phyloP scores from a whole-genome alignment of 2,329 filamentous ascomycete species.

The Claviceps purpurea region DNA sequence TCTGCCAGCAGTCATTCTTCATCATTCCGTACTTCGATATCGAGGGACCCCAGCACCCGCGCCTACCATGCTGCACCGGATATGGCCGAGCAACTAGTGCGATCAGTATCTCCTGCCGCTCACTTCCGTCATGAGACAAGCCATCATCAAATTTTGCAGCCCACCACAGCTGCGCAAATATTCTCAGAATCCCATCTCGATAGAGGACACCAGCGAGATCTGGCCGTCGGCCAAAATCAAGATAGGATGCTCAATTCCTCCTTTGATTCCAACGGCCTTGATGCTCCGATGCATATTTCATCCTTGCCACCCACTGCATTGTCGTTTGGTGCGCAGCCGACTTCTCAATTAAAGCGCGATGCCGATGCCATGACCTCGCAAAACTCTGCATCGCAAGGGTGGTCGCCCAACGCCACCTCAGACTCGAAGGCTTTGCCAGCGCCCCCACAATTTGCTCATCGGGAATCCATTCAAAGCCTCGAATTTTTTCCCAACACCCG shows the following conservation, averaged over 20 bases:
- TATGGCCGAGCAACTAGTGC: background rate
- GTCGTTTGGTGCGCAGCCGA: background rate
- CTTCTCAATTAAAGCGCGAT: background rate
- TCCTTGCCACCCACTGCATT: conserved; percentile 4
- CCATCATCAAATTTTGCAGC: background rate
- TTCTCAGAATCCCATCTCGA: background rate
- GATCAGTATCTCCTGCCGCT: background rate
- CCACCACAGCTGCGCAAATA: background rate
- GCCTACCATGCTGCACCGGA: background rate
- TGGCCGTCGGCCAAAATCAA: background rate
- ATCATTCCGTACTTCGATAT: conserved; percentile 8
- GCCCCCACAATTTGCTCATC: conserved; percentile 22
- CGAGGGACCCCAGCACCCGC: background rate
- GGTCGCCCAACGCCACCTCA: conserved; percentile 22
- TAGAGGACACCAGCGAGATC: background rate
- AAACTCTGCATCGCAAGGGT: conserved; percentile 35
- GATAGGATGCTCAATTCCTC: conserved; percentile 26
- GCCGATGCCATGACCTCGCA: conserved; percentile 19
- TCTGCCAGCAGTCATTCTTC: conserved; percentile 15
- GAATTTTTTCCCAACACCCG: conserved; percentile 32
- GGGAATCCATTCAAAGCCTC: conserved; percentile 26
- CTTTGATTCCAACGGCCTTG: conserved; percentile 33
- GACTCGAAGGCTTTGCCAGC: conserved; percentile 17
- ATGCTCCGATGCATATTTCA: conserved; percentile 6
- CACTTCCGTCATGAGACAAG: background rate